Evolutionary conservation across 352 stramenopile genomes (phyloP), one percentile per base, ranked within the genome.

Genomic region (Aphanomyces invadans): DNA sequence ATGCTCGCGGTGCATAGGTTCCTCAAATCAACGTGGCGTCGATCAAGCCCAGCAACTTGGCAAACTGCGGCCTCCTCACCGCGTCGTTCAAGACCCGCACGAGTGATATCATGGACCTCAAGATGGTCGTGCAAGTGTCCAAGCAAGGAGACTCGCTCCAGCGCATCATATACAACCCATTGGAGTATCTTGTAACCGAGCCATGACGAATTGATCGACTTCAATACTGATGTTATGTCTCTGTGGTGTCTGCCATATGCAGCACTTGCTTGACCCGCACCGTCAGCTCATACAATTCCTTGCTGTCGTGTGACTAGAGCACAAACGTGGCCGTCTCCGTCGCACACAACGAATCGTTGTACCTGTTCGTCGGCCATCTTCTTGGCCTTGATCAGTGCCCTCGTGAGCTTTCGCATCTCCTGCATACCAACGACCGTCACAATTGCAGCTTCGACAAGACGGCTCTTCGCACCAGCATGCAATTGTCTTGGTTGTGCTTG

Each of bases 91-190:
- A 86, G 65, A 71, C 85, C 66, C 70, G 81, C 26, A 72, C 81
- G 17, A 83, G 81, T 54, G 78, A 88, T 26, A 90, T 95, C 66
- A 73, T 92, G 55, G 83, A 90, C 55, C 73, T 95, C 45, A 94
- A 94, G 67, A 92, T 94, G 83, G 87, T 95, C 59, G 79, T 92
- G 49, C 85, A 95, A 72, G 87, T 95, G 38, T 92, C 83, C 7
- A 74, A 90, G 59, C 83, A 92, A 71, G 74, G 76, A 65, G 83
- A 72, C 61, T 70, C 61, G 23, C 71, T 94, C 1, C 85, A 92
- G 67, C 74, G 87, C 33, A 95, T 94, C 71, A 85, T 95, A 66
- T 95, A 93, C 74, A 94, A 83, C 62, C 87, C 87, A 11, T 68
- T 95, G 45, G 83, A 95, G 76, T 95, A 87, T n/a, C 31, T 19